Evolutionary conservation across 75 land plant genomes (phyloP), one percentile per base, ranked within the genome.

Genomic region (Picea sitchensis): DNA sequence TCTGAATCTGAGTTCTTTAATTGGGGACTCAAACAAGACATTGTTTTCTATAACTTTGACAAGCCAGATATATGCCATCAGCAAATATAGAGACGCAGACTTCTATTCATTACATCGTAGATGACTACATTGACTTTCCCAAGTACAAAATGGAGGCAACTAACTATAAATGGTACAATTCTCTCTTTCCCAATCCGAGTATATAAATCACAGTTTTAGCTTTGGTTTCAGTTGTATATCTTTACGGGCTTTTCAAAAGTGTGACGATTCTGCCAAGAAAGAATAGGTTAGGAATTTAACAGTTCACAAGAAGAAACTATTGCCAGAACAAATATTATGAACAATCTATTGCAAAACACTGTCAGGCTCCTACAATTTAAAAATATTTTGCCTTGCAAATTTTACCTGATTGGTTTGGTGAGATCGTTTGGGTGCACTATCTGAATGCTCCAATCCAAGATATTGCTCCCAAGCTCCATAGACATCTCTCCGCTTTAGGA

Each of bases 381-480:
- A 14, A 58, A 47, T 26, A 58, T 34, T 26, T 38, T 20, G 12
- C 59, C 38, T 63, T 60, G 4, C 3, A 4, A 14, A 76, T 11
- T 4, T 68, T 58, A 86, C 90, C 89, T 88, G 90, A 78, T 86
- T 88, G 14, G 77, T 31, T 65, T 73, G 79, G 77, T 82, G 81
- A 26, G 90, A 76, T 38, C 85, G 75, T 65, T 86, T 88, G 41
- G 88, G 90, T 11, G 90, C 78, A 71, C 64, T 83, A 64, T 88
- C 90, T n/a, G 82, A 47, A 65, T 88, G 90, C 80, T 88, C 90
- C 82, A 88, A 57, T 59, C 90, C 90, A 80, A 88, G 85, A 63
- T 88, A 88, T 41, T 88, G 86, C 81, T 88, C 90, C 90, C 90
- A 88, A 23, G 89, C 90, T 80, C 90, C 90, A 80, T 88, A 86